A percentile compares a stretch with the other conserved stretches of the same genome.
Conservation (phyloP, 495 filamentous ascomycete genomes). For the Penicillium diatomitis region DNA sequence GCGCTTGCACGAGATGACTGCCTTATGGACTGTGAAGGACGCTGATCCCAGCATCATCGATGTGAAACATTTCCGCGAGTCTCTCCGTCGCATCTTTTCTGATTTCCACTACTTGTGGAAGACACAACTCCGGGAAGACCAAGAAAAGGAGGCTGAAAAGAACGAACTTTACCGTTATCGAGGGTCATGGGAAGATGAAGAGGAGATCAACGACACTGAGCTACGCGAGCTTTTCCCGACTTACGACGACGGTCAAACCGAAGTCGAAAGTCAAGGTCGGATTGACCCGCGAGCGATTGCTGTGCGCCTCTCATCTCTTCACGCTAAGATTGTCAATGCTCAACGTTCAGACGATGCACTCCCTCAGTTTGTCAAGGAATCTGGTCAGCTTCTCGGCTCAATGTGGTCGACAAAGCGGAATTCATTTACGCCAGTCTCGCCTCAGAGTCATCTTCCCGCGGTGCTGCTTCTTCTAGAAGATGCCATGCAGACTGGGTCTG, state of each 20-base stretch:
- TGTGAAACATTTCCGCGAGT: constrained; percentile 17
- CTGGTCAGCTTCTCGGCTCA: constrained; percentile 29
- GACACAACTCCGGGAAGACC: constrained; percentile 59
- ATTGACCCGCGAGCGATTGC: constrained; percentile 39
- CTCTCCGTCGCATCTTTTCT: constrained; percentile 47
- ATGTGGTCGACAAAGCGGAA: constrained; percentile 24
- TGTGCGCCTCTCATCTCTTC: constrained; percentile 41
- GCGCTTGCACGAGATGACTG: constrained; percentile 36
- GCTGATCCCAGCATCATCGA: constrained; percentile 26
- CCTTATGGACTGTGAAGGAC: constrained; percentile 26
- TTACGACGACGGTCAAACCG: constrained; percentile 44
- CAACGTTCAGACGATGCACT: constrained; percentile 21
- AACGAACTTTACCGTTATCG: constrained; percentile 71
- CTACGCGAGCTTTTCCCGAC: constrained; percentile 73
- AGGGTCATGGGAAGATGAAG: constrained; percentile 62
- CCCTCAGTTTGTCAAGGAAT: constrained; percentile 29
- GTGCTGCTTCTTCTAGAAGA: constrained; percentile 55
- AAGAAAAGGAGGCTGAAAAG: constrained; percentile 59
- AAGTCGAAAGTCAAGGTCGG: constrained; percentile 15
- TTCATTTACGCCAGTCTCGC: constrained; percentile 30
- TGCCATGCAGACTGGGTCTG: constrained; percentile 35
- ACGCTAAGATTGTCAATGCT: constrained; percentile 40
- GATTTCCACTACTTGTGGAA: constrained; percentile 72
- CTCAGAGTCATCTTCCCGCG: constrained; percentile 51
- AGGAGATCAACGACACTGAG: constrained; percentile 68